Percentiles rank a stretch among this genome's conserved stretches.
phyloP scores from a whole-genome alignment of 2,329 filamentous ascomycete species.

The Talaromyces funiculosus region DNA sequence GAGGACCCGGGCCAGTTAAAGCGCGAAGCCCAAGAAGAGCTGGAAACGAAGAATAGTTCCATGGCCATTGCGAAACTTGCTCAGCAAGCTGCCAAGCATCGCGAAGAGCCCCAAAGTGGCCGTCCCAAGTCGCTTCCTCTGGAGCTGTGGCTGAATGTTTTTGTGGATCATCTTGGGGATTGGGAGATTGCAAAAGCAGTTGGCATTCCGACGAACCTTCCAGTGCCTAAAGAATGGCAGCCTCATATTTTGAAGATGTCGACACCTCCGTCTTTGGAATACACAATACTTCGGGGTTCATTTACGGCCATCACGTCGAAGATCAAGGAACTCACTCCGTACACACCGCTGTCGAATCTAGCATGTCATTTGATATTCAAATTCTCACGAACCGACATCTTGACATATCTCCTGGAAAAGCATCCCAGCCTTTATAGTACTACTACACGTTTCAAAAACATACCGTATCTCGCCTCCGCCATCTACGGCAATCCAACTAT shows the following conservation, averaged over 20 bases:
- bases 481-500: constrained; percentile 81
- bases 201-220: constrained; percentile 71
- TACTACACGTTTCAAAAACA: constrained; percentile 72
- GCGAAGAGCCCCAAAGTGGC: constrained; percentile 19
- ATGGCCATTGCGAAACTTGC: constrained; percentile 6
- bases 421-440: constrained; percentile 74
- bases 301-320: constrained; percentile 67
- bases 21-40: neutral
- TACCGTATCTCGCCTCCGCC: constrained; percentile 81
- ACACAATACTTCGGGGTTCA: constrained; percentile 70
- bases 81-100: constrained; percentile 39
- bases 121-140: constrained; percentile 55
- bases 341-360: constrained; percentile 69
- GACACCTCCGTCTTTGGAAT: constrained; percentile 71
- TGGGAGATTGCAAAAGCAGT: constrained; percentile 85
- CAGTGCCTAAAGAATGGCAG: constrained; percentile 68
- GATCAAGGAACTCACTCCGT: constrained; percentile 62
- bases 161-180: constrained; percentile 70
- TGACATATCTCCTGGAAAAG: constrained; percentile 64
- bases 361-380: constrained; percentile 87
- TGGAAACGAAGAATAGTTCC: constrained; percentile 15
- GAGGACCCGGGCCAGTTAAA: neutral
- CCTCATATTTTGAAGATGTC: constrained; percentile 58
- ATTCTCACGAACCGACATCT: constrained; percentile 74
- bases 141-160: constrained; percentile 84